These are phyloP conservation scores for Gracilaria gracilis DNA, from an alignment of 23 red algal species.

Conservation along the genomic window DNA sequence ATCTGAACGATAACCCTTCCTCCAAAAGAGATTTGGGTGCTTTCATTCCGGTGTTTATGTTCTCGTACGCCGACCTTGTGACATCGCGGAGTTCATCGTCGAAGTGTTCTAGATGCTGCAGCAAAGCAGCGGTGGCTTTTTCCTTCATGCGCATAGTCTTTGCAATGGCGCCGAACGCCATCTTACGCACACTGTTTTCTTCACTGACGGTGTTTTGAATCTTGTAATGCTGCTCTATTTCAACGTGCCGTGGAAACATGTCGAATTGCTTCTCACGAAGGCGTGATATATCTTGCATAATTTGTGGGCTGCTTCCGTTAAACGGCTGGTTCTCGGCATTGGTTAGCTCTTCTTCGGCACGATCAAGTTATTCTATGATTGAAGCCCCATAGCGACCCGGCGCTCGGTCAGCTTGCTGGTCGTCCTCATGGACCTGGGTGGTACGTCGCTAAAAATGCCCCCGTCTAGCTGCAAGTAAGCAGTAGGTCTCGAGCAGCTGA, in stretches of 20 bases:
- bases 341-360: slow-evolving; percentile 47
- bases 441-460: no score
- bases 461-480: no score
- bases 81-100: slow-evolving; percentile 54
- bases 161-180: slow-evolving; percentile 57
- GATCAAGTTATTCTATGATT: slow-evolving; percentile 57
- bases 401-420: no score
- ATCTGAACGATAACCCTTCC: slow-evolving; percentile 26
- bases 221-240: slow-evolving; percentile 70
- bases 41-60: slow-evolving; percentile 75
- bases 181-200: slow-evolving; percentile 55
- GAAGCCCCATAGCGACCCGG: slow-evolving; percentile 62
- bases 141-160: slow-evolving; percentile 69
- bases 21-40: slow-evolving; percentile 52
- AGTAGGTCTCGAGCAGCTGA: no score
- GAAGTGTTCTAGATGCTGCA: slow-evolving; percentile 49
- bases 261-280: slow-evolving; percentile 65
- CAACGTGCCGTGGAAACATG: slow-evolving; percentile 71
- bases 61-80: slow-evolving; percentile 81
- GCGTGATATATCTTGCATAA: slow-evolving; percentile 56
- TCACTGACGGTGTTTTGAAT: slow-evolving; percentile 65
- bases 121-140: slow-evolving; percentile 53
- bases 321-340: slow-evolving; percentile 59
- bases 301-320: slow-evolving; percentile 43
- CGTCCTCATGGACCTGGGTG: no score